Percentiles rank a stretch among this genome's conserved stretches.
Conservation (phyloP, 495 filamentous ascomycete species). For the Amniculicola lignicola region DNA sequence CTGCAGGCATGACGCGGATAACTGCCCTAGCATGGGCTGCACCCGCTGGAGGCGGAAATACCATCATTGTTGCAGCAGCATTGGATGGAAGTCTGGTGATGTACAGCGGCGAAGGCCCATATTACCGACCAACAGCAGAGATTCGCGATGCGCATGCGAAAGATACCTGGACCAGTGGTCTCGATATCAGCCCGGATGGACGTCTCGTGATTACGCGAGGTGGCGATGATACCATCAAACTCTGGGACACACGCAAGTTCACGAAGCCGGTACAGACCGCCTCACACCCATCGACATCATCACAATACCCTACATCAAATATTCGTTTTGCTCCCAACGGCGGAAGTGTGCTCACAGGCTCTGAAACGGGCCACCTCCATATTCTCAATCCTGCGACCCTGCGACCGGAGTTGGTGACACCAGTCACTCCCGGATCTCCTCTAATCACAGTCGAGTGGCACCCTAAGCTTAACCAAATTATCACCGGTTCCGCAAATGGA, state of each 20-base stretch:
- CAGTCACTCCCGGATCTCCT: slow-evolving; percentile 76
- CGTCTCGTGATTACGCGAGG: slow-evolving; percentile 84
- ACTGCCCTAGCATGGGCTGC: slow-evolving; percentile 89
- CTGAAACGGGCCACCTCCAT: slow-evolving; percentile 79
- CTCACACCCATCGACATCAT: slow-evolving; percentile 76
- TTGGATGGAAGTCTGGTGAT: slow-evolving; percentile 89
- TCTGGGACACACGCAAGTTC: slow-evolving; percentile 97
- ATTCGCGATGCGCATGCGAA: slow-evolving; percentile 77
- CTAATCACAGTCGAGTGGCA: slow-evolving; percentile 89
- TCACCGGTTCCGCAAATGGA: slow-evolving; percentile 87
- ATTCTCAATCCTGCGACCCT: slow-evolving; percentile 91
- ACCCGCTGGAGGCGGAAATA: slow-evolving; percentile 68
- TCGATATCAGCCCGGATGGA: slow-evolving; percentile 91
- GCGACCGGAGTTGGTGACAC: slow-evolving; percentile 75
- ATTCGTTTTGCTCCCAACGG: slow-evolving; percentile 85
- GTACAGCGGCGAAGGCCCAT: slow-evolving; percentile 87
- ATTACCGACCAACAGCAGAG: slow-evolving; percentile 79
- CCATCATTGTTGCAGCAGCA: slow-evolving; percentile 80
- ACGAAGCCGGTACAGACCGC: slow-evolving; percentile 78
- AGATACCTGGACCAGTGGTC: slow-evolving; percentile 86
- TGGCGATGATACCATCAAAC: slow-evolving; percentile 76
- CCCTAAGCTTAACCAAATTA: slow-evolving; percentile 88
- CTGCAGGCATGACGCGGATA: slow-evolving; percentile 88
- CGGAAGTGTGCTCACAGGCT: slow-evolving; percentile 82
- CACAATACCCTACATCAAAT: slow-evolving; percentile 75